phyloP scores from a whole-genome alignment of 192 early-diverging fungal species.

The Coemansia sp. region DNA sequence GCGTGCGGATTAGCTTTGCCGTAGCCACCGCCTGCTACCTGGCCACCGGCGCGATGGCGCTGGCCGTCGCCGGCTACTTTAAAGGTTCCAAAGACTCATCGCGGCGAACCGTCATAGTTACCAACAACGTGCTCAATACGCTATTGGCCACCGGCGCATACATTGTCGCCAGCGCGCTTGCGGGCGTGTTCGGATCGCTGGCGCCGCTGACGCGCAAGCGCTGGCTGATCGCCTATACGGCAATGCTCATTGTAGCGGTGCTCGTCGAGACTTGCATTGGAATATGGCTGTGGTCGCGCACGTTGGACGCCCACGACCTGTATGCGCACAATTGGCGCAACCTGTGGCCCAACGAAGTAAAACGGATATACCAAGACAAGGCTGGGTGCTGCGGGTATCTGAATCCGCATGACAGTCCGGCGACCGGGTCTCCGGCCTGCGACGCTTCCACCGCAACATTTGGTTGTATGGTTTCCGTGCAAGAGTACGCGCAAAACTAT shows the following conservation, averaged over 20 bases:
- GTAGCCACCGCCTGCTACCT: slow-evolving; percentile 21
- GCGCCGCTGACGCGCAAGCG: slow-evolving; percentile 33
- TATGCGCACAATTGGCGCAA: slow-evolving; percentile 44
- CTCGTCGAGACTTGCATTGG: slow-evolving; percentile 26
- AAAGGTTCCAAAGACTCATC: slow-evolving; percentile 9
- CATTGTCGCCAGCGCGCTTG: slow-evolving; percentile 10
- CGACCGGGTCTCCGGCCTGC: slow-evolving; percentile 15
- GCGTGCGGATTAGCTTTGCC: slow-evolving; percentile 18
- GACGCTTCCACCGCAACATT: neutral
- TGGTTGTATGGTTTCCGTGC: slow-evolving; percentile 38
- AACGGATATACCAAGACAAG: slow-evolving; percentile 25
- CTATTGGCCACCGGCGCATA: slow-evolving; percentile 30
- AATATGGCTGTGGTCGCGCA: slow-evolving; percentile 43
- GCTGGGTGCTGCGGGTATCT: slow-evolving; percentile 38
- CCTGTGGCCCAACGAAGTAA: slow-evolving; percentile 27
- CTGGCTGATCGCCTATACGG: slow-evolving; percentile 19
- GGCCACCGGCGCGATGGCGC: slow-evolving; percentile 23
- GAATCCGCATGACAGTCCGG: slow-evolving; percentile 26
- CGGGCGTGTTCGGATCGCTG: slow-evolving; percentile 24
- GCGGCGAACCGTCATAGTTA: slow-evolving; percentile 25
- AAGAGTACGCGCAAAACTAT: slow-evolving; percentile 25
- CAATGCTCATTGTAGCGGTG: slow-evolving; percentile 11
- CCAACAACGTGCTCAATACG: slow-evolving; percentile 18
- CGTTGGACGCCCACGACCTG: slow-evolving; percentile 27
- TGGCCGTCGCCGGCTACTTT: slow-evolving; percentile 28